Percentiles rank a stretch among this genome's conserved stretches.
phyloP scores from a whole-genome alignment of 2,329 filamentous ascomycete species.

The Fusarium continuum region DNA sequence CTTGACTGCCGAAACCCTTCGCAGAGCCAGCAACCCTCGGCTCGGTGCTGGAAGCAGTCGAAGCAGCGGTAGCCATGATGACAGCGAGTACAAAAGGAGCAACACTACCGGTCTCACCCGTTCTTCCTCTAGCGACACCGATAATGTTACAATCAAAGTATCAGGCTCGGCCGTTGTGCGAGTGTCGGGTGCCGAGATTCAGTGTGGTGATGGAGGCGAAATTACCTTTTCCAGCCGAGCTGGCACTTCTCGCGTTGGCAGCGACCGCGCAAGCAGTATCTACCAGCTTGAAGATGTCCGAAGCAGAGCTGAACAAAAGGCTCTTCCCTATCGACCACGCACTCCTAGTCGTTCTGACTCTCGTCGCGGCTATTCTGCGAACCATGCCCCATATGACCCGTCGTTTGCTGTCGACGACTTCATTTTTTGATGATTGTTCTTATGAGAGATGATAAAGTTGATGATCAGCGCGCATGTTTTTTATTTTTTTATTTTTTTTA shows the following conservation, averaged over 20 bases:
- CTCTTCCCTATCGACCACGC: constrained; percentile 56
- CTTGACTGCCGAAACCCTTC: constrained; percentile 66
- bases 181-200: constrained; percentile 66
- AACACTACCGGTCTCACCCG: constrained; percentile 69
- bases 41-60: constrained; percentile 61
- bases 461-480: constrained; percentile 41
- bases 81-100: constrained; percentile 70
- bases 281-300: constrained; percentile 60
- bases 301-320: constrained; percentile 54
- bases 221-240: constrained; percentile 61
- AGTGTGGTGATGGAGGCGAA: constrained; percentile 67
- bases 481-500: constrained; percentile 22
- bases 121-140: constrained; percentile 60
- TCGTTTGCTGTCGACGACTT: constrained; percentile 42
- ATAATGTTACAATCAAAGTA: constrained; percentile 70
- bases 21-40: constrained; percentile 56
- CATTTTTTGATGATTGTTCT: constrained; percentile 44
- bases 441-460: constrained; percentile 45
- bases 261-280: constrained; percentile 61
- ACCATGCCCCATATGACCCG: constrained; percentile 47
- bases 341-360: constrained; percentile 62
- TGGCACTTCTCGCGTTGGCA: constrained; percentile 53
- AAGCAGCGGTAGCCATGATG: constrained; percentile 68
- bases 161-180: constrained; percentile 65
- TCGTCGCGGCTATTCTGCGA: constrained; percentile 47